Conservation (phyloP, 108 stramenopile genomes). For the Hondaea fermentalgiana region DNA sequence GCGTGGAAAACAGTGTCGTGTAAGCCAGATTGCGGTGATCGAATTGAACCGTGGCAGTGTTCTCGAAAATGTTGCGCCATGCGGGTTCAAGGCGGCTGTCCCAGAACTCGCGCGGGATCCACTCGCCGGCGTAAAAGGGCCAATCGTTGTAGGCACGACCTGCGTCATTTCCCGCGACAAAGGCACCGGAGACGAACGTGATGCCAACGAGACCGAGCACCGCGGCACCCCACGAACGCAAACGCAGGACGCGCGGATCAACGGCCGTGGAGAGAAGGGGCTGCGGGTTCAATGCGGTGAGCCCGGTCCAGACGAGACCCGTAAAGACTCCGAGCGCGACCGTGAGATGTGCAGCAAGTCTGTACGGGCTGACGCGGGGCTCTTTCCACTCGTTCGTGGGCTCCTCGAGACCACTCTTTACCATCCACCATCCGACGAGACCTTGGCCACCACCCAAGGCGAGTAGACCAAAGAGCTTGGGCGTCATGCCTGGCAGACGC, state of each 20-base stretch:
- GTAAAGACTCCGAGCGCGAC: constrained; percentile 70
- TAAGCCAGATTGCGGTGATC: constrained; percentile 89
- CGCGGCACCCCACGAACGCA: constrained; percentile 4
- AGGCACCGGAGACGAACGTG: constrained; percentile 83
- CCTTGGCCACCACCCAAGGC: constrained; percentile 96
- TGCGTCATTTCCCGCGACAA: constrained; percentile 93
- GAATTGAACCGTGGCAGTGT: constrained; percentile 93
- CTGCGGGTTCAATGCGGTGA: constrained; percentile 58
- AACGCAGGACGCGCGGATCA: background rate
- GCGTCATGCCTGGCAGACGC: background rate
- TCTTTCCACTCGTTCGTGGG: constrained; percentile 73
- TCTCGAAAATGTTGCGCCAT: constrained; percentile 79
- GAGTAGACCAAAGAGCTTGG: constrained; percentile 64
- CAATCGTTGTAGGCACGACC: constrained; percentile 90
- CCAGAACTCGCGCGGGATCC: constrained; percentile 65
- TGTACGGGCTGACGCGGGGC: constrained; percentile 88
- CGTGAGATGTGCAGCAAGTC: constrained; percentile 84
- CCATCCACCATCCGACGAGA: constrained; percentile 99
- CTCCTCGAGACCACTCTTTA: constrained; percentile 86
- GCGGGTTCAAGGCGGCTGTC: constrained; percentile 51
- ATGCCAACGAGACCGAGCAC: constrained; percentile 25
- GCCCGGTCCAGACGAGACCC: constrained; percentile 81
- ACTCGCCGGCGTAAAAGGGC: constrained; percentile 78
- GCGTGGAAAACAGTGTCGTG: constrained; percentile 57
- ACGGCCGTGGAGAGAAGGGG: background rate